Percentiles rank a stretch among this genome's conserved stretches.
Conservation (phyloP, 345 rosid species). For the Dovyalis caffra region DNA sequence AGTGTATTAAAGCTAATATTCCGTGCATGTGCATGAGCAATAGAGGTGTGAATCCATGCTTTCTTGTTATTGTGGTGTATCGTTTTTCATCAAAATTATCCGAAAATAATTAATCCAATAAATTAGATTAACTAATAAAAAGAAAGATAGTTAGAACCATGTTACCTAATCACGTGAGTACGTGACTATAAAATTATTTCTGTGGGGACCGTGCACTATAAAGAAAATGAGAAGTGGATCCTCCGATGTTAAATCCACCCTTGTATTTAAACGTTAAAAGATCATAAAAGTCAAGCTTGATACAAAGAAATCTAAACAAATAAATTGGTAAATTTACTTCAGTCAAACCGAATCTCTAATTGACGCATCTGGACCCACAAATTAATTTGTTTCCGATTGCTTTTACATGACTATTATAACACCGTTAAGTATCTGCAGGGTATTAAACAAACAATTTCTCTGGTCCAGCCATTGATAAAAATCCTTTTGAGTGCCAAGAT, state of each 20-base stretch:
- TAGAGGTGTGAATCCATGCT: not conserved
- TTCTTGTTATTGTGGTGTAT: not conserved
- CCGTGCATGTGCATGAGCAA: not conserved
- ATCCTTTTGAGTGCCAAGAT: not conserved
- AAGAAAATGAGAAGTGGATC: too few species aligned
- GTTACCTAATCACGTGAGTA: slow-evolving; percentile 10
- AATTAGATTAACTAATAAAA: not conserved
- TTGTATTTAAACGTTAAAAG: too few species aligned
- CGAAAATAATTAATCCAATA: too few species aligned
- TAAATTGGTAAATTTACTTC: not conserved
- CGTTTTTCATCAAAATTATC: not conserved
- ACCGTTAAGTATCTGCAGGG: not conserved
- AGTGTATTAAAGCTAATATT: not conserved
- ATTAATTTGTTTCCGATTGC: not conserved
- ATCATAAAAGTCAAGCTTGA: too few species aligned
- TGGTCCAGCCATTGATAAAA: not conserved
- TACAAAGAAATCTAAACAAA: not conserved
- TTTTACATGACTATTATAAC: not conserved
- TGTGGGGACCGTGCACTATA: not conserved
- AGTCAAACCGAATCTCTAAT: slow-evolving; percentile 18
- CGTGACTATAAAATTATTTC: not conserved
- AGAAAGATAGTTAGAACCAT: not conserved
- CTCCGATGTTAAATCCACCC: too few species aligned
- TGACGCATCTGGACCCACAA: slow-evolving; percentile 9
- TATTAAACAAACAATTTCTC: not conserved